A percentile compares a stretch with the other conserved stretches of the same genome.
Conservation (phyloP, 1,284 basidiomycete species). For the Ustilago lituana region DNA sequence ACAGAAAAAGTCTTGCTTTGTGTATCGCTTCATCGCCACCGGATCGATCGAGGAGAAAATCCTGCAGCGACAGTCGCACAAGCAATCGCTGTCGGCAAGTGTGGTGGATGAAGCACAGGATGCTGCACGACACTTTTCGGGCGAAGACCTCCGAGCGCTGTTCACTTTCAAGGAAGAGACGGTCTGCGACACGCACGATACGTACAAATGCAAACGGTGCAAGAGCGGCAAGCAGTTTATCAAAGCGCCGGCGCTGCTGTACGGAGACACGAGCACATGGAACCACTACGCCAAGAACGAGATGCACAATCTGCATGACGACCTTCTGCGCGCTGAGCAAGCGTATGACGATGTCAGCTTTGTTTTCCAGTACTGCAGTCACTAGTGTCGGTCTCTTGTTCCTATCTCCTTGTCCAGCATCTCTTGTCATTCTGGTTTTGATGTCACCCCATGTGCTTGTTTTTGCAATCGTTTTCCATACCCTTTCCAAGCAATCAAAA, state of each 20-base stretch:
- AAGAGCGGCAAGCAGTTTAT: slow-evolving; percentile 83
- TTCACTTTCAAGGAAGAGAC: slow-evolving; percentile 92
- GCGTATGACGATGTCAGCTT: slow-evolving; percentile 78
- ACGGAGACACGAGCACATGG: slow-evolving; percentile 99
- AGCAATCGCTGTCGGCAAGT: slow-evolving; percentile 94
- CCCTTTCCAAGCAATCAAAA: no score
- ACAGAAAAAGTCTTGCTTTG: slow-evolving; percentile 93
- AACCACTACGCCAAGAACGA: slow-evolving; percentile 93
- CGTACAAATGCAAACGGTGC: slow-evolving; percentile 90
- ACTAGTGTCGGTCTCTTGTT: slow-evolving; percentile 20
- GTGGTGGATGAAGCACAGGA: slow-evolving; percentile 98
- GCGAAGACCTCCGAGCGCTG: slow-evolving; percentile 86
- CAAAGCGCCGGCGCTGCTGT: slow-evolving; percentile 86
- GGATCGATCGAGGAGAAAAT: slow-evolving; percentile 99
- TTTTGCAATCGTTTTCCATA: no score
- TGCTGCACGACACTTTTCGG: slow-evolving; percentile 91
- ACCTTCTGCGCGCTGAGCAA: slow-evolving; percentile 88
- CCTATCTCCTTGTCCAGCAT: not conserved
- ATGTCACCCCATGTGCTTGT: no score
- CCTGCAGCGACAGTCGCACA: slow-evolving; percentile 87
- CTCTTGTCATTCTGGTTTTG: slow-evolving; percentile 1
- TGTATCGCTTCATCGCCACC: slow-evolving; percentile 96
- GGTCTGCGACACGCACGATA: slow-evolving; percentile 84
- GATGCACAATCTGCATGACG: slow-evolving; percentile 91
- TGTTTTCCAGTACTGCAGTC: slow-evolving; percentile 69